A percentile compares a stretch with the other conserved stretches of the same genome.
These are phyloP conservation scores for Echium plantagineum DNA, from an alignment of 257 asterid species.

Conservation along the genomic window DNA sequence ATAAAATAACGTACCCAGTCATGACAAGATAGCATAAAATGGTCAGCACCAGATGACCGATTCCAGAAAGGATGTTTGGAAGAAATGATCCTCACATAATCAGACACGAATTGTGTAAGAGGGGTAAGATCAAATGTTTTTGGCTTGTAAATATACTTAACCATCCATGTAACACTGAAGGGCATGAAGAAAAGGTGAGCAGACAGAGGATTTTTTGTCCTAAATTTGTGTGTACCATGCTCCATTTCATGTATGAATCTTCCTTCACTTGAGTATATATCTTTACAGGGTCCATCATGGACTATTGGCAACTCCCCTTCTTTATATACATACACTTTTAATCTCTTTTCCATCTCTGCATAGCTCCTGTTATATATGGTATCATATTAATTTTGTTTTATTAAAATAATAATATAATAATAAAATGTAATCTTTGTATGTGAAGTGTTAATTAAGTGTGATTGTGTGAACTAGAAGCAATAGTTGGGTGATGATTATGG, in stretches of 20 bases:
- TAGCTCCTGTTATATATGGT: constrained; percentile 47
- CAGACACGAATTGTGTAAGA: constrained; percentile 43
- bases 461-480: too few species aligned
- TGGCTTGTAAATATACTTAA: constrained; percentile 55
- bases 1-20: constrained; percentile 58
- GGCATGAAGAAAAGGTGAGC: constrained; percentile 91
- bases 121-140: constrained; percentile 29
- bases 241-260: constrained; percentile 87
- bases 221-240: constrained; percentile 43
- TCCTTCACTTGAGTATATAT: constrained; percentile 79
- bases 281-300: constrained; percentile 88
- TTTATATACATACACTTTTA: constrained; percentile 67
- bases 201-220: constrained; percentile 36
- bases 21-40: constrained; percentile 96
- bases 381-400: too few species aligned
- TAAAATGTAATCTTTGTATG: background rate
- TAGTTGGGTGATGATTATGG: too few species aligned
- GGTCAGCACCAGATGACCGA: constrained; percentile 78
- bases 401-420: too few species aligned
- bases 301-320: constrained; percentile 83
- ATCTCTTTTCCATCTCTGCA: constrained; percentile 80
- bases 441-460: too few species aligned
- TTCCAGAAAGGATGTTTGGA: constrained; percentile 82
- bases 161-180: constrained; percentile 84
- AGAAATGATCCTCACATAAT: constrained; percentile 65